Evolutionary conservation across 805 yeast genomes (phyloP).

Genomic region (Vanderwaltozyma verrucispora): DNA sequence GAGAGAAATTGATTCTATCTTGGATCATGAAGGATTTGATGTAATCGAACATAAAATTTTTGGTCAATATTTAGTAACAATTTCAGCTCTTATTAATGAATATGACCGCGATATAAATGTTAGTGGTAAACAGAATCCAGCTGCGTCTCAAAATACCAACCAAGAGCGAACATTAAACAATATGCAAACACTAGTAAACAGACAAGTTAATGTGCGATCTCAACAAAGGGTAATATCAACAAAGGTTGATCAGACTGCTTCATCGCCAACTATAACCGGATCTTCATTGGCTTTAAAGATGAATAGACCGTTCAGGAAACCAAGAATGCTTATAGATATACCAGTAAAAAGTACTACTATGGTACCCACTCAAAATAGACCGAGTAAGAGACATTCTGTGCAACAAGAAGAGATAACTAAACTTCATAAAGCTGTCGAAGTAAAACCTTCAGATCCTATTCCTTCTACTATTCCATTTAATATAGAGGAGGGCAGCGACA

Average conservation of each 20-base stretch:
- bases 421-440: no score
- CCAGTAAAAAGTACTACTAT: no score
- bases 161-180: background rate
- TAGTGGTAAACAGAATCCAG: background rate
- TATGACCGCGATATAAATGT: conserved; percentile 13
- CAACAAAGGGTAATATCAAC: conserved; percentile 1
- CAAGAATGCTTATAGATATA: conserved; percentile 11
- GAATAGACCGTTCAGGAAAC: conserved; percentile 24
- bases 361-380: conserved; percentile 6
- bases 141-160: no score
- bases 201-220: background rate
- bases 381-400: conserved; percentile 8
- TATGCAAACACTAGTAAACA: background rate
- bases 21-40: conserved; percentile 17
- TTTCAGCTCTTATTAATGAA: conserved; percentile 11
- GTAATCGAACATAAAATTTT: conserved; percentile 21
- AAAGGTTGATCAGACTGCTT: no score
- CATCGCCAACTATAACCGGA: background rate
- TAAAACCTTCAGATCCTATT: no score
- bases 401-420: no score
- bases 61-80: conserved; percentile 17
- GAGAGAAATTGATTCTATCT: conserved; percentile 11
- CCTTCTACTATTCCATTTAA: no score
- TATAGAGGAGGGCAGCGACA: no score
- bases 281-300: conserved; percentile 15